Base-by-base conservation (phyloP, 257 asterid species). In the Solanum ossicruentum region DNA sequence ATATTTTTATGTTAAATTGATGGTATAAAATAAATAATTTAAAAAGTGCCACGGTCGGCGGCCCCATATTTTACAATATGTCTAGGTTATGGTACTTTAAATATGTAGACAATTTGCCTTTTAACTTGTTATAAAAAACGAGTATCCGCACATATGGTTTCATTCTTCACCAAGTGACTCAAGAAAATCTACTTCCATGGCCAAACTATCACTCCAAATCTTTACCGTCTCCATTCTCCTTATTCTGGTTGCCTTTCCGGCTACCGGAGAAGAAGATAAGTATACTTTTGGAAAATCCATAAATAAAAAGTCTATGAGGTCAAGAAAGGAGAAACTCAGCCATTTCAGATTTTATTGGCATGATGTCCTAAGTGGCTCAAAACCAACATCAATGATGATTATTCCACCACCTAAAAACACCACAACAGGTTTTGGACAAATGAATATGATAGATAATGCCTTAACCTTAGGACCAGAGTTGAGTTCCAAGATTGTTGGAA, bases 331-430 rank as follows among this genome's bases (percentile, higher is more conserved):
- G 54, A 84, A 75, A 51, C 6, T 75, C 11, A 84, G 78, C 49
- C 73, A 84, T 21, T 78, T 84, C 28, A 57, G 56, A 32, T 84
- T 84, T 60, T 84, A 26, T 41, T 84, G 83, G 71, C 86, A 84
- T 8, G 86, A 84, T 51, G 2, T 84, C 28, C 2, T 84, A 3
- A 77, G 81, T 23, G 84, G 83, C 21, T 5, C n/a, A 15, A 84
- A 84, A 13, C 86, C 75, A 26, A 75, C 86, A 10, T 56, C 86
- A 3, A 69, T 77, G 83, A 84, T 36, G 55, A 45, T 67, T 21
- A 73, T 78, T 10, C 79, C 78, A 65, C 86, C 77, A 13, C 55
- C 61, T 1, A 45, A 21, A 66, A 83, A 83, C 54, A 57, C 84
- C 3, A 60, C 72, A 4, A 69, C 86, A n/a, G 54, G 65, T 0